Conservation (phyloP, 805 yeast species). For the Blastobotrys americana region DNA sequence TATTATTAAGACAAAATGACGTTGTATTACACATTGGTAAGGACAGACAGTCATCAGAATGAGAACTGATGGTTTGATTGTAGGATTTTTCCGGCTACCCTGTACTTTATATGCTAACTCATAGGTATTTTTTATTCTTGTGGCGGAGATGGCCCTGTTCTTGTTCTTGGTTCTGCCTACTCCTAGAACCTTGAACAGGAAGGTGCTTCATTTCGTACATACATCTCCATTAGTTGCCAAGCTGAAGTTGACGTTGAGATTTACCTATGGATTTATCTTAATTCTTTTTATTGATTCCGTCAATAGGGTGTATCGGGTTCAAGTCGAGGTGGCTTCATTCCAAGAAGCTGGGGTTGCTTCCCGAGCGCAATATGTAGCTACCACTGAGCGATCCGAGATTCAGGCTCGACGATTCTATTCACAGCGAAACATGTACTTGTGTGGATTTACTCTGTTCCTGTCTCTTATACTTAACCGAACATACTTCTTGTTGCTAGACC, state of each 20-base stretch:
- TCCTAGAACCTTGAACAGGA: constrained; percentile 67
- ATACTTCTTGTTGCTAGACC: constrained; percentile 34
- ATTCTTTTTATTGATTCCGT: constrained; percentile 83
- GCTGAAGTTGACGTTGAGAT: constrained; percentile 69
- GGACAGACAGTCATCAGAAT: no score
- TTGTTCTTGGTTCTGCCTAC: constrained; percentile 76
- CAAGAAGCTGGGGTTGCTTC: constrained; percentile 24
- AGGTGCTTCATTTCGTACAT: constrained; percentile 53
- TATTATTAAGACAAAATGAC: constrained; percentile 38
- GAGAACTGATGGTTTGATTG: neutral
- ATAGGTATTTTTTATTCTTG: constrained; percentile 64
- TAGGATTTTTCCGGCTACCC: neutral
- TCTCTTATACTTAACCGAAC: constrained; percentile 82
- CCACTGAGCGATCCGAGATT: constrained; percentile 66
- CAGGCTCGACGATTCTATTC: constrained; percentile 91
- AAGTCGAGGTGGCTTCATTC: constrained; percentile 44
- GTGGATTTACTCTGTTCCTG: constrained; percentile 90
- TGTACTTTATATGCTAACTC: neutral
- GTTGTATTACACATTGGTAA: constrained; percentile 36
- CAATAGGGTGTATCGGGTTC: constrained; percentile 68
- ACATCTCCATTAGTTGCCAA: constrained; percentile 65
- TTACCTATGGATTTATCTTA: constrained; percentile 74
- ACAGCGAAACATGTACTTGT: constrained; percentile 91
- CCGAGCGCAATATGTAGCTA: constrained; percentile 4
- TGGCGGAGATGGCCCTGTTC: constrained; percentile 72